Base-by-base conservation (phyloP, 345 rosid species). In the Eucalyptus leucophloia region DNA sequence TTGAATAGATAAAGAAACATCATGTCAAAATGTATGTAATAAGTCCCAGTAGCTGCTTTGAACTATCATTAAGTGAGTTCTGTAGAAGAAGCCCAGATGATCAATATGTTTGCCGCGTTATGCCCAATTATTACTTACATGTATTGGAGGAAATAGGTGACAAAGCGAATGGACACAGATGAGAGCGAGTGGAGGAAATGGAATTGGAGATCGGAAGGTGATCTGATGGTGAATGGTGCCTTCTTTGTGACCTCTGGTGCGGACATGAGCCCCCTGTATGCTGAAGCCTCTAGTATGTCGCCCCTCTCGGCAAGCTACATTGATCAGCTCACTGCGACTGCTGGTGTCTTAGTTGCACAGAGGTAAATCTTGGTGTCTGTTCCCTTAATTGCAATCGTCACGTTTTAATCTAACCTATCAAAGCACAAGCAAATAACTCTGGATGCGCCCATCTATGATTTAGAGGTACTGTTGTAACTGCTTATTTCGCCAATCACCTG, bases 181-280 rank as follows among this genome's bases (percentile, higher is more conserved):
- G 91, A 89, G 37, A 54, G 89, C 81, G 89, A 90, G 49, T 90
- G 91, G 91, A 90, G 58, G 89, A 58, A 49, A 80, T 90, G 91
- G 89, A 87, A 90, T 85, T 90, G 91, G 91, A 87, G 91, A 82
- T 40, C 89, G 28, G 89, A 90, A 17, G 91, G 89, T 16, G 91
- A 90, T 65, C 60, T 77, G 72, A 87, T 89, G 91, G 89, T 89
- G 87, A 89, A 89, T 34, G 91, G 91, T 5, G 91, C 91, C 24
- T 90, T 87, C 87, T 90, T 90, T 49, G 50, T 90, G 72, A 58
- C 89, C 32, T 90, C 89, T 2, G 91, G 89, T 10, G 45, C 28
- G 2, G 91, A 87, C 9, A 45, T 82, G 13, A 90, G 89, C 82
- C 86, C 91, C 56, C 89, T 56, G 47, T 90, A 67, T 87, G 62